These are phyloP conservation scores for Calonectria ilicicola DNA, from an alignment of 2,329 filamentous ascomycete genomes.

Conservation along the genomic window DNA sequence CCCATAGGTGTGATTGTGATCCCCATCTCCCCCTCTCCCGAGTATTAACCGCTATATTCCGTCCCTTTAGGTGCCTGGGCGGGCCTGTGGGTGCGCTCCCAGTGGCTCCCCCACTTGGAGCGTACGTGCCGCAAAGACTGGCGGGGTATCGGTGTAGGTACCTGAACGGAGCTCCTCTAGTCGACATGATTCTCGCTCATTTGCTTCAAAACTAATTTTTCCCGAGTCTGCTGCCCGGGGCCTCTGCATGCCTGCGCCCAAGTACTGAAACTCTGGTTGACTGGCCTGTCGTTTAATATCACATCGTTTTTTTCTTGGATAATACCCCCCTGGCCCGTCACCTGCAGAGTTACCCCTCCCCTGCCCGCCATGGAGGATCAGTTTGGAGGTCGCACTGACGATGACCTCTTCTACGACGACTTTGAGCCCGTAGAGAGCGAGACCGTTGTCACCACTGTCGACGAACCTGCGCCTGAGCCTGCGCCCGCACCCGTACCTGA, in stretches of 20 bases:
- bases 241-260: neutral
- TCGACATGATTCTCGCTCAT: conserved; percentile 5
- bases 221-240: neutral
- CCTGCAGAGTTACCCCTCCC: neutral
- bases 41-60: neutral
- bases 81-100: neutral
- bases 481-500: neutral
- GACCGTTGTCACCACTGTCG: conserved; percentile 39
- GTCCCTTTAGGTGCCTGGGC: neutral
- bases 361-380: conserved; percentile 66
- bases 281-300: neutral
- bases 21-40: conserved; percentile 8
- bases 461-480: conserved; percentile 28
- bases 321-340: neutral
- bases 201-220: neutral
- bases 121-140: conserved; percentile 21
- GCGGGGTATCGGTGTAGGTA: conserved; percentile 36
- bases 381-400: conserved; percentile 71
- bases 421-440: conserved; percentile 66
- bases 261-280: neutral
- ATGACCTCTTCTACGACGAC: conserved; percentile 73
- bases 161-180: conserved; percentile 1
- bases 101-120: neutral
- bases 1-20: neutral
- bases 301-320: neutral